Base-by-base conservation (phyloP, 2,329 filamentous ascomycete genomes). In the Tolypocladium album region DNA sequence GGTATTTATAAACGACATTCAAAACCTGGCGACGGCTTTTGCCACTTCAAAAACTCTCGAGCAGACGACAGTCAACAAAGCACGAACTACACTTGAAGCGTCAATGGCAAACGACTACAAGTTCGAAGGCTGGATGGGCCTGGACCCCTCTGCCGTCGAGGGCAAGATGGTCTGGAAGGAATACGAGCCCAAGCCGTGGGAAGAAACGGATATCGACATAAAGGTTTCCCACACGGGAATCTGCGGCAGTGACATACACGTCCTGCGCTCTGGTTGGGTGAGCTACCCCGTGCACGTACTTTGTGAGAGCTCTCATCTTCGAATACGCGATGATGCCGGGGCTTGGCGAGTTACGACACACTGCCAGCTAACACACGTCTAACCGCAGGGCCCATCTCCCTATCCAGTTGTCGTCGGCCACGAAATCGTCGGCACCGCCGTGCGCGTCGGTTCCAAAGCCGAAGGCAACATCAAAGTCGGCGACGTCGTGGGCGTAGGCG, bases 191-290 rank as follows among this genome's bases (percentile, higher is more conserved):
- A 88, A 88, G 76, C 72, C 74, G n/a, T 88, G 84, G 81, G 80
- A 84, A 53, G 85, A 88, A 68, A 81, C 78, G 36, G 84, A 88
- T 62, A 72, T 89, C 58, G 86, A 88, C 67, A 85, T 89, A 65
- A 77, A 82, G 67, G 74, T 89, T 63, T 81, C 82, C 3, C 84
- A 88, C 74, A 88, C 84, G 67, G 85, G 86, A 61, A 80, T 88
- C 63, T 88, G 86, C 68, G 85, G 83, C 59, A 81, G 79, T 0
- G 85, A 88, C 64, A 56, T 87, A 40, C 84, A 88, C 71, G 80
- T 75, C 5, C 74, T 87, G 4, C 76, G 79, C 40, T 82, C 80
- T 1, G 84, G 80, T 55, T 83, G 81, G 81, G 72, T 66, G 57
- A 64, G 71, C 59, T 9, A 3, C 22, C 11, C 20, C 0, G 20